Base-by-base conservation (phyloP, 140 eudicot species). In the Stevia rebaudiana region DNA sequence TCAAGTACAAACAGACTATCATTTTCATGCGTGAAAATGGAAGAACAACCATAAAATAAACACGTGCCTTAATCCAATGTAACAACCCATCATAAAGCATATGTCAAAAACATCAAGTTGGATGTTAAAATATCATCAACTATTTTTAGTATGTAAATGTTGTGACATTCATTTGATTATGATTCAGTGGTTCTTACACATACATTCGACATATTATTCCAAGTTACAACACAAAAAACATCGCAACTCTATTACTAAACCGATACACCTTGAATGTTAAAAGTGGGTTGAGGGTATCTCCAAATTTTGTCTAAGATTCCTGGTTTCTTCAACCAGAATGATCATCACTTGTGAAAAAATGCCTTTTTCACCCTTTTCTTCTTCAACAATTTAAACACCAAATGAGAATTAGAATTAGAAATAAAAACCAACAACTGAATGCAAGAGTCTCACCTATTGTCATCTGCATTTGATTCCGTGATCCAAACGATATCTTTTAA, bases 401-500 rank as follows among this genome's bases (percentile, higher is more conserved):
- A 52, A 47, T 75, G 2, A 28, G 4, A 28, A 2, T 4, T 39
- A 75, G 70, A 37, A 47, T 25, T 1, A 30, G 39, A 51, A 21
- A 42, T n/a, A 4, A 47, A 12, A 53, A 39, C 51, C 61, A 47
- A 25, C 19, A 60, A 13, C 2, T 21, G 58, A 25, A 63, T 67
- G 58, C 28, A 24, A 46, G 69, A 78, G 41, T 41, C 65, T 74
- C 72, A 86, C 90, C 70, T 72, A 54, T 42, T 71, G 61, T 72
- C 82, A 39, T 77, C 80, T 31, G 71, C 18, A 15, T 56, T 76
- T 64, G 80, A 39, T 31, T 80, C 94, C 11, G 81, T 15, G 44
- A 63, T 83, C 97, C 97, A 90, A 2, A 90, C 95, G 41, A 90
- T 50, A 59, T 90, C 97, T 76, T 90, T 82, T 18, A 90, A 69